Evolutionary conservation across 2,329 filamentous ascomycete genomes (phyloP).

Genomic region (Diplodia scrobiculata): DNA sequence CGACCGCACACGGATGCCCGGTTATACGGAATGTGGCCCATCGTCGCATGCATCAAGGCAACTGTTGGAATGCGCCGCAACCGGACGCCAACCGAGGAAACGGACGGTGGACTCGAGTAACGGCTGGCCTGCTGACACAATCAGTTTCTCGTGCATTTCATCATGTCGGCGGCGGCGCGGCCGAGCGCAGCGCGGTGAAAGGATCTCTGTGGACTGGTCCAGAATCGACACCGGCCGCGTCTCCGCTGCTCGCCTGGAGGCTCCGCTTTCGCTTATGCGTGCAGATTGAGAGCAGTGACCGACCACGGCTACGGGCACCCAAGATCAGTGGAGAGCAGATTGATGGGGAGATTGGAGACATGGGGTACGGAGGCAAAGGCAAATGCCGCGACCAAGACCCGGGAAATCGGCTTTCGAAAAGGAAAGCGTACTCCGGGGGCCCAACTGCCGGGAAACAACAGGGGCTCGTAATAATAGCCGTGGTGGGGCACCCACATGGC

Average conservation of each 20-base stretch:
- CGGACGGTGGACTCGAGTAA: neutral
- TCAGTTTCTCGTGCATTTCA: neutral
- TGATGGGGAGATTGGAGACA: neutral
- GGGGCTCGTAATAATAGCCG: neutral
- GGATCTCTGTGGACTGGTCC: neutral
- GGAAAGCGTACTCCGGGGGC: neutral
- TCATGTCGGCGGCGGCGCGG: neutral
- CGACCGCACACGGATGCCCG: constrained; percentile 2
- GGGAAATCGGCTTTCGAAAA: constrained; percentile 5
- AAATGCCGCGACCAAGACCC: constrained; percentile 18
- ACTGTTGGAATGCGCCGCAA: neutral
- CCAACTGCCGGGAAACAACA: neutral
- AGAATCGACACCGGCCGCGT: neutral
- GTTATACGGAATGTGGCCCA: neutral
- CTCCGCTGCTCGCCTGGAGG: constrained; percentile 10
- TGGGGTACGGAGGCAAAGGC: neutral
- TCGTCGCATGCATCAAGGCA: constrained; percentile 11
- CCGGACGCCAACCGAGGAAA: neutral
- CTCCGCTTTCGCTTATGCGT: constrained; percentile 9
- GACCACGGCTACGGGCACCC: constrained; percentile 1
- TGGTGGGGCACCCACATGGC: constrained; percentile 1
- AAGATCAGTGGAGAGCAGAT: neutral
- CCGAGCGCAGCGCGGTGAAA: neutral
- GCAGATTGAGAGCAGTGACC: neutral
- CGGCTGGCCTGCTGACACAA: constrained; percentile 5